Base-by-base conservation (phyloP, 805 yeast genomes). In the Candida sanyiensis region DNA sequence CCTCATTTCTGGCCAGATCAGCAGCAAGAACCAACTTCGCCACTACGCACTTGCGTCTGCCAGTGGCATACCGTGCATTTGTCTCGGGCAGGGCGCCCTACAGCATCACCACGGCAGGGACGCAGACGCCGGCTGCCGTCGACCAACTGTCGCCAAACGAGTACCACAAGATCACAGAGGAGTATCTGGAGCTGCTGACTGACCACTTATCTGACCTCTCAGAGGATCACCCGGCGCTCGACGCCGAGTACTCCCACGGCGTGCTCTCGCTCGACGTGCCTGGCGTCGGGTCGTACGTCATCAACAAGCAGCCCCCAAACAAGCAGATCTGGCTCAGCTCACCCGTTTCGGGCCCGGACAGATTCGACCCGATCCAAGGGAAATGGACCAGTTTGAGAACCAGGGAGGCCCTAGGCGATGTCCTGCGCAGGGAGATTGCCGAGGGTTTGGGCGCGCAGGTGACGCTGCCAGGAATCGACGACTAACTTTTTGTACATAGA, bases 301-400 rank as follows among this genome's bases (percentile, higher is more conserved):
- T 93, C 56, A 93, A 93, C 66, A 90, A 88, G 56, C 97, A 93
- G 62, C 98, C 98, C 1, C 97, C 98, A 4, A 93, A 88, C 63
- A 83, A 85, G 62, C 99, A 93, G 59, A 82, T 93, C 22, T 93
- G 99, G 99, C 70, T 90, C 38, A 77, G 94, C 43, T 83, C 95
- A 31, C 99, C 99, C 0, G 56, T 87, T 4, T 83, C 94, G 7
- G 98, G 98, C 0, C 98, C 98, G 6, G 87, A 88, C 55, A 56
- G 83, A 48, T 83, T 77, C 53, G 97, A 93, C 58, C 75, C 73
- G 45, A 69, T 83, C 30, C 71, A 75, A 29, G 84, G 83, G 4
- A 65, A 69, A 40, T 93, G 98, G 98, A 63, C 78, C 10, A 81
- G 89, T 10, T 58, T 83, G 40, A 72, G 97, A 47, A 95, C 89